Evolutionary conservation across 495 filamentous ascomycete genomes (phyloP).

Genomic region (Neurospora sp.): DNA sequence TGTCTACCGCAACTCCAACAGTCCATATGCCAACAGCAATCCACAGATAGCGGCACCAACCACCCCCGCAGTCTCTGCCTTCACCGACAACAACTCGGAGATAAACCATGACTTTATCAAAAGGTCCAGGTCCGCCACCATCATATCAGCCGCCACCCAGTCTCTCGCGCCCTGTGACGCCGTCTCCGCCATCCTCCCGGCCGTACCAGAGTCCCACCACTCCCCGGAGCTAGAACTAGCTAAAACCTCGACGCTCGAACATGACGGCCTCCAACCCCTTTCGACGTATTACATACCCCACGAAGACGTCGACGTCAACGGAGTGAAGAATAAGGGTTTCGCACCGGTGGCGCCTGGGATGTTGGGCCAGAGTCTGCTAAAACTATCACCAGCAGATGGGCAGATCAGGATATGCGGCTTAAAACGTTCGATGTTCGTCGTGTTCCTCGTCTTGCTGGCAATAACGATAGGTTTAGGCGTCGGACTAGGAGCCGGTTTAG

Average conservation of each 20-base stretch:
- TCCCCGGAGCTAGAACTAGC: not conserved
- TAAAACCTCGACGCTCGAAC: not conserved
- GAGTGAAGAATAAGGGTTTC: not conserved
- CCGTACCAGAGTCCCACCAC: not conserved
- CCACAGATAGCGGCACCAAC: not conserved
- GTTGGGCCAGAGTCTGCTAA: not conserved
- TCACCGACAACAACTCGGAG: not conserved
- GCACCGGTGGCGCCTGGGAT: not conserved
- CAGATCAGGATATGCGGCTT: not conserved
- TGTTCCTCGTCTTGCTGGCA: not conserved
- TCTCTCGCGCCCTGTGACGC: not conserved
- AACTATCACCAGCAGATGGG: not conserved
- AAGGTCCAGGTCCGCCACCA: not conserved
- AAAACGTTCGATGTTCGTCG: not conserved
- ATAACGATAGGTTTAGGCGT: not conserved
- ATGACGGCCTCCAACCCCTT: not conserved
- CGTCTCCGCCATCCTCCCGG: not conserved
- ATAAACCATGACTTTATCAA: not conserved
- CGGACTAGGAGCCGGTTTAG: not conserved
- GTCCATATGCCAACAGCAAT: not conserved
- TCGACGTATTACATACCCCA: not conserved
- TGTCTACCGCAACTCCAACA: not conserved
- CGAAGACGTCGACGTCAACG: not conserved
- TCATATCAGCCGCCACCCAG: not conserved
- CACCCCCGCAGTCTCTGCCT: not conserved